Evolutionary conservation across 345 rosid species (phyloP).

Genomic region (Salix purpurea): DNA sequence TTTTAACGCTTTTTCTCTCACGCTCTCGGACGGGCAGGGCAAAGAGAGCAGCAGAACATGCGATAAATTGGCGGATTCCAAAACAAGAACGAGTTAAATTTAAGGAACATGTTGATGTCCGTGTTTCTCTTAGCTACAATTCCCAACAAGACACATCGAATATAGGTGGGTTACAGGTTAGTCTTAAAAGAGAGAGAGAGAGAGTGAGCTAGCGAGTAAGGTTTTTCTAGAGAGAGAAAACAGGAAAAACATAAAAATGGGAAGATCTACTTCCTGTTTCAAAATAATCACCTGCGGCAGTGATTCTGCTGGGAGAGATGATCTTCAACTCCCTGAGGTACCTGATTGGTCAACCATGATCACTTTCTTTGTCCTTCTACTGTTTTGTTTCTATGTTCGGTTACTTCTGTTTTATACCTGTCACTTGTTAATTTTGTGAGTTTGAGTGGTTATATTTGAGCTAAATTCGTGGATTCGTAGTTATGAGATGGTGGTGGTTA

Average conservation of each 20-base stretch:
- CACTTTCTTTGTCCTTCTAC: background rate
- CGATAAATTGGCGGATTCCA: constrained; percentile 38
- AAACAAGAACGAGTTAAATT: constrained; percentile 19
- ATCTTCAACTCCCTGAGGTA: constrained; percentile 49
- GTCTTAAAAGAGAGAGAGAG: constrained; percentile 12
- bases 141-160: constrained; percentile 34
- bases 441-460: background rate
- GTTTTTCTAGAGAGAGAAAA: background rate
- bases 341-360: background rate
- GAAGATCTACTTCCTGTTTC: constrained; percentile 72
- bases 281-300: constrained; percentile 68
- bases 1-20: constrained; percentile 4
- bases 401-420: background rate
- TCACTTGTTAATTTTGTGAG: background rate
- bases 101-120: constrained; percentile 46
- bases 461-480: background rate
- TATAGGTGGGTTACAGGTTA: constrained; percentile 8
- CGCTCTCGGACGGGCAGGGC: constrained; percentile 13
- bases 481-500: background rate
- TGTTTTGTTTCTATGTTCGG: background rate
- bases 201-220: background rate
- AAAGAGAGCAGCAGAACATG: background rate
- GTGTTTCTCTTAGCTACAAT: constrained; percentile 29
- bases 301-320: constrained; percentile 45
- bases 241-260: constrained; percentile 32